Evolutionary conservation across 2,329 filamentous ascomycete genomes (phyloP).

Genomic region (Clarireedia sp.): DNA sequence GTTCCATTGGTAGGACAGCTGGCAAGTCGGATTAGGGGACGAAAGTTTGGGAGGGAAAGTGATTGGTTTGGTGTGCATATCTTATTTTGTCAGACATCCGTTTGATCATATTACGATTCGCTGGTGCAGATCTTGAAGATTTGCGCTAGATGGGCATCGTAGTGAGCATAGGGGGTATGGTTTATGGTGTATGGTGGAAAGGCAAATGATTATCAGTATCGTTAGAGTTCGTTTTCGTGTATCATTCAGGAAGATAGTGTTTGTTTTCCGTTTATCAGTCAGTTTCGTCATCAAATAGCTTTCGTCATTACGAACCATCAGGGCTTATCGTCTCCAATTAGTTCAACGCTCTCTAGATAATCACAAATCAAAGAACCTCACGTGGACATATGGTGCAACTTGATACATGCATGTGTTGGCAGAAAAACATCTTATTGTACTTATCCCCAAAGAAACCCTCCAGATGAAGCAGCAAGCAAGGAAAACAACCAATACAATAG

Average conservation of each 20-base stretch:
- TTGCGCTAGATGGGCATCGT: too few species aligned
- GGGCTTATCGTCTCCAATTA: background rate
- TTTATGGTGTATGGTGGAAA: background rate
- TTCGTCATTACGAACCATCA: background rate
- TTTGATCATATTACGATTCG: too few species aligned
- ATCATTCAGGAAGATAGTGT: background rate
- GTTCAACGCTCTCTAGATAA: background rate
- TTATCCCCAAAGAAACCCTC: constrained; percentile 14
- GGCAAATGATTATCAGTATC: background rate
- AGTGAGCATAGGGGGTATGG: background rate
- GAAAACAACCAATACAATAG: constrained; percentile 7
- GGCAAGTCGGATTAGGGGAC: background rate
- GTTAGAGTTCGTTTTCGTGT: background rate
- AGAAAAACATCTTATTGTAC: constrained; percentile 21
- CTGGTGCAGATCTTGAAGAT: too few species aligned
- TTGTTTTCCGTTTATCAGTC: background rate
- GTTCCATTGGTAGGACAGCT: constrained; percentile 1
- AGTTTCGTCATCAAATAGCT: background rate
- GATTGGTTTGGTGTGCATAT: too few species aligned
- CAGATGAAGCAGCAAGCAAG: constrained; percentile 2
- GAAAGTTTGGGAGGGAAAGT: background rate
- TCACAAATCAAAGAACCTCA: constrained; percentile 7
- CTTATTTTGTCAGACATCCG: too few species aligned
- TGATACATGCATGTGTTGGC: constrained; percentile 11
- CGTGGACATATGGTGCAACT: background rate